Evolutionary conservation across 768 basidiomycete genomes (phyloP), one percentile per base, ranked within the genome.

Genomic region (Lactarius hengduanensis): DNA sequence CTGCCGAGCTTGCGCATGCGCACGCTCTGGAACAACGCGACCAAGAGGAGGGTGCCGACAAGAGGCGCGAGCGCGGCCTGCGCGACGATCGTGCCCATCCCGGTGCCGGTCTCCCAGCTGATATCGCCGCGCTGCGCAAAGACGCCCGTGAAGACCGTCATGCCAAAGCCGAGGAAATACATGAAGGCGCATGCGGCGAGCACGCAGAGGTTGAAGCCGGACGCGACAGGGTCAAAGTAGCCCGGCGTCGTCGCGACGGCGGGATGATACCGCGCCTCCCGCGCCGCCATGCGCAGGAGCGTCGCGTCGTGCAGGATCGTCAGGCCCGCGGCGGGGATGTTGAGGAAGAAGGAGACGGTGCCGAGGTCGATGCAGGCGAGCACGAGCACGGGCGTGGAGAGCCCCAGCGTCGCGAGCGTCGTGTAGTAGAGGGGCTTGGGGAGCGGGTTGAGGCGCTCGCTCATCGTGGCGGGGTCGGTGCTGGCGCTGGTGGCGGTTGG

Each of bases 241-340:
- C 16, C 28, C 10, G 55, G 26, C 4, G 55, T 47, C 43, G 22
- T 8, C 20, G 8, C 22, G 20, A 30, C 16, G 5, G 54, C 54
- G 5, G 5, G 36, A 7, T 11, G 36, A 4, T 38, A 38, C 36
- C 3, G 36, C 11, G 36, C 36, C 11, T 11, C 36, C 11, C 36
- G 36, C 36, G 36, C 36, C 36, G 36, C 38, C 20, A 43, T n/a
- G 56, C n/a, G 30, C 18, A 64, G 22, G 28, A 64, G 41, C 18
- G 57, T 58, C 18, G n/a, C 57, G 30, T 64, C 63, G 63, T 64
- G 63, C 28, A 64, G 55, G 40, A 64, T 57, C 30, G 57, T 64
- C 38, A 50, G 28, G 43, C 54, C 63, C 4, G 38, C 30, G 16
- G 40, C 56, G 43, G 56, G 32, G 43, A 64, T 20, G 43, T 47